Conservation (phyloP, 179 eudicot species). For the Beta corolliflora region DNA sequence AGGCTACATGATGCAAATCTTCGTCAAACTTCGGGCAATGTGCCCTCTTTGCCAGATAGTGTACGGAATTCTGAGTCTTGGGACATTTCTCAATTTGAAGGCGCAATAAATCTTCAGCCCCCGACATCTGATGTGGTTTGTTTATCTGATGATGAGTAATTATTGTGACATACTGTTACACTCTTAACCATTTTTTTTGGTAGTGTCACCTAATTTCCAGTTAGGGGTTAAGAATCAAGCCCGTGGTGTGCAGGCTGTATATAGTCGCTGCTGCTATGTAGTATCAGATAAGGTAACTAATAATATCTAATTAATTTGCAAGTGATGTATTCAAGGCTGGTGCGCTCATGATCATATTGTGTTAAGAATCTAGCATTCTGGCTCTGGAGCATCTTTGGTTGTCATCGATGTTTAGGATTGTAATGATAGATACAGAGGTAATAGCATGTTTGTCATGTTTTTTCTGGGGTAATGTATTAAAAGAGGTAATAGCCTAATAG, state of each 20-base stretch:
- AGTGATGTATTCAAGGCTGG: neutral
- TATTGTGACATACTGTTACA: neutral
- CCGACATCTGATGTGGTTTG: constrained; percentile 35
- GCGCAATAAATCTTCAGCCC: constrained; percentile 15
- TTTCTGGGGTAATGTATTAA: too few species aligned
- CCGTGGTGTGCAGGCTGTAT: constrained; percentile 14
- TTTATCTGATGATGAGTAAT: constrained; percentile 38
- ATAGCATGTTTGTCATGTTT: too few species aligned
- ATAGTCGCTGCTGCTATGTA: constrained; percentile 9
- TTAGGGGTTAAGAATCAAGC: neutral
- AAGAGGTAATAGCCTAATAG: too few species aligned
- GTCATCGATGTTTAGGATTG: too few species aligned
- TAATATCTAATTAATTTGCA: neutral
- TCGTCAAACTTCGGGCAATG: neutral
- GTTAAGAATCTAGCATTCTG: too few species aligned
- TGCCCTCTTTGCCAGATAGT: constrained; percentile 24
- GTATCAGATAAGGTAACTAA: neutral
- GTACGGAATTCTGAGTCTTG: constrained; percentile 23
- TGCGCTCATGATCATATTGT: too few species aligned
- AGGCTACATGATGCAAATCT: constrained; percentile 19
- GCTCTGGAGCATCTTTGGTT: too few species aligned
- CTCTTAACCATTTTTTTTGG: constrained; percentile 1
- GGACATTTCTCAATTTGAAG: constrained; percentile 24
- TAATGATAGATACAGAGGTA: too few species aligned
- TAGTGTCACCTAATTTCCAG: neutral